Evolutionary conservation across 2,329 filamentous ascomycete genomes (phyloP).

Genomic region (Cadophora luteo-olivacea): DNA sequence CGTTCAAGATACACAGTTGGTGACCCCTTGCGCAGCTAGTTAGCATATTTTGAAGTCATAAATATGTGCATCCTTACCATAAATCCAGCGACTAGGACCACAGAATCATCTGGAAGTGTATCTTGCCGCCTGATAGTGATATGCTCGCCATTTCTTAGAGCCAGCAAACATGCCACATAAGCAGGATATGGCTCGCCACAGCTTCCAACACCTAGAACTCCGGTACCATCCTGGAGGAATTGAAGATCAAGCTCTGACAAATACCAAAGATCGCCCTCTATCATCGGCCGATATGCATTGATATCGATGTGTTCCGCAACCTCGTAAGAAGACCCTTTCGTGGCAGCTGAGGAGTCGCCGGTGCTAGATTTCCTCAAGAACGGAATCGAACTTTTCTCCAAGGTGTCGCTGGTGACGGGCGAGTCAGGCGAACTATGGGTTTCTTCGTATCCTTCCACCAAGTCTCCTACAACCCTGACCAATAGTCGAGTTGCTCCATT

Average conservation of each 20-base stretch:
- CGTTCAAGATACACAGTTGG: slow-evolving; percentile 43
- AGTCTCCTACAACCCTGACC: slow-evolving; percentile 42
- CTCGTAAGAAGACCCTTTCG: slow-evolving; percentile 40
- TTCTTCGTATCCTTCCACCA: slow-evolving; percentile 34
- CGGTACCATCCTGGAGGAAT: slow-evolving; percentile 64
- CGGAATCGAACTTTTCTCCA: neutral
- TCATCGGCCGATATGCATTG: slow-evolving; percentile 50
- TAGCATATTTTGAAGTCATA: neutral
- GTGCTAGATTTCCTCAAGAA: neutral
- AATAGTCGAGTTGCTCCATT: slow-evolving; percentile 40
- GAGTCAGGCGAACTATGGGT: slow-evolving; percentile 19
- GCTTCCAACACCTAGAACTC: slow-evolving; percentile 66
- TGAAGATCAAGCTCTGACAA: slow-evolving; percentile 62
- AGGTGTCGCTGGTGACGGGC: neutral
- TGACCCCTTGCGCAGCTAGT: slow-evolving; percentile 34
- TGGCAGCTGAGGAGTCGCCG: slow-evolving; percentile 10
- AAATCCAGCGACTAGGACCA: slow-evolving; percentile 40
- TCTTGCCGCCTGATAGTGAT: slow-evolving; percentile 40
- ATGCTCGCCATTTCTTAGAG: slow-evolving; percentile 37
- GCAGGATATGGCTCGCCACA: slow-evolving; percentile 57
- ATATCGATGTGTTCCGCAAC: slow-evolving; percentile 36
- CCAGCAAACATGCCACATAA: slow-evolving; percentile 51
- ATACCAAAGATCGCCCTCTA: slow-evolving; percentile 60
- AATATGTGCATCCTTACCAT: slow-evolving; percentile 34
- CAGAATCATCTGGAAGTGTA: slow-evolving; percentile 40